These are phyloP conservation scores for Eremochloa ophiuroides DNA, from an alignment of 176 grass and related monocot species.

Conservation along the genomic window DNA sequence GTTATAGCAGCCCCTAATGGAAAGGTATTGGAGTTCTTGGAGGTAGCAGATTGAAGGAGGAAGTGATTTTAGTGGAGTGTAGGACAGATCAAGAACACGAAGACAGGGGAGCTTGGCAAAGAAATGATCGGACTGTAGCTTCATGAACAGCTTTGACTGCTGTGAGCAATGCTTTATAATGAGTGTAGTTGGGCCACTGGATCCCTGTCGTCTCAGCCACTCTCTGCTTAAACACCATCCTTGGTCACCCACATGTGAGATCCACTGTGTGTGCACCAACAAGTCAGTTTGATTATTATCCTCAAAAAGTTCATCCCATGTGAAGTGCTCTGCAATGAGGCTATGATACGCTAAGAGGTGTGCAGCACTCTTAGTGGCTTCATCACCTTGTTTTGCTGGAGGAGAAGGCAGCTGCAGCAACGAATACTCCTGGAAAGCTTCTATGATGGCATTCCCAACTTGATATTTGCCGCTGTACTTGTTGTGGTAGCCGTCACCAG, in stretches of 20 bases:
- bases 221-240: background rate
- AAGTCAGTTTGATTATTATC: background rate
- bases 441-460: slow-evolving; percentile 7
- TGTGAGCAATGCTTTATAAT: background rate
- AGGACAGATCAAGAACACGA: slow-evolving; percentile 22
- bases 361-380: background rate
- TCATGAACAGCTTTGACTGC: background rate
- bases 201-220: background rate
- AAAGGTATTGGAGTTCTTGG: background rate
- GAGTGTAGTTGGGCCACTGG: background rate
- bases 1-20: background rate
- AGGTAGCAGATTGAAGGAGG: background rate
- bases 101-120: background rate
- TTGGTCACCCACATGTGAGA: background rate
- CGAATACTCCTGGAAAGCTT: background rate
- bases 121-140: background rate
- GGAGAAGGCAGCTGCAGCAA: background rate
- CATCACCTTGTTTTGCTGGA: background rate
- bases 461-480: background rate
- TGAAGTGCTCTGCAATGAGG: background rate
- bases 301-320: background rate
- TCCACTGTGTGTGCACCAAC: too few relatives aligned
- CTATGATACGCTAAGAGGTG: background rate
- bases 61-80: background rate
- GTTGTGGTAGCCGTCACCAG: too few relatives aligned